Evolutionary conservation across 108 stramenopile species (phyloP), one percentile per base, ranked within the genome.

Genomic region (Fragilaria crotonensis): DNA sequence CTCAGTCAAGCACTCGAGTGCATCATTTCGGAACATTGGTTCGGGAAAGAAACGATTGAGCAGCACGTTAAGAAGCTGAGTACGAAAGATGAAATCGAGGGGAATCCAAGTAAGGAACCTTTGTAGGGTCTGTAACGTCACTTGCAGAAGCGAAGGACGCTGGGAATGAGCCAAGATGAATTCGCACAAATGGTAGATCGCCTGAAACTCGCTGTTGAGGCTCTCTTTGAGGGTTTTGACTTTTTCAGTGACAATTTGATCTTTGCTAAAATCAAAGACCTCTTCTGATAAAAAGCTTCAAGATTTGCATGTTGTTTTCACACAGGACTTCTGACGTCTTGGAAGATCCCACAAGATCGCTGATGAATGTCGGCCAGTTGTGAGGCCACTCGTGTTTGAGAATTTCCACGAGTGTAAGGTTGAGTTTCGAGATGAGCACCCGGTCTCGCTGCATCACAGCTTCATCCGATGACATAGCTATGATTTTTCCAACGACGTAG

Each of bases 371-470:
- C 21, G 96, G 96, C 99, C 99, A 99, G 71, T 98, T 97, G 87
- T 99, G 97, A 17, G 99, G 99, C 99, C 99, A 99, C 75, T 99
- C 99, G 56, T 98, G 97, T 80, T 99, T 99, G 53, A 99, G 80
- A 46, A 99, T 95, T 64, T 94, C 83, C 20, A 99, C 96, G 1
- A 99, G 84, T 21, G 97, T 96, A 32, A 96, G 80, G 67, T 99
- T 98, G 33, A 98, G 77, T 64, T 97, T 95, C 28, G 72, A 61
- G 25, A 97, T 62, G 56, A 95, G 84, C 19, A 90, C 85, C 56
- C 65, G 72, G 50, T 89, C 86, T 48, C 55, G 60, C 28, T 27
- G 73, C 64, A 75, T 60, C 31, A 70, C 57, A 14, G 60, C 56
- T 60, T 89, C 89, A 32, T 86, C 86, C 25, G 76, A 73, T n/a